Evolutionary conservation across 2,329 filamentous ascomycete species (phyloP).

Genomic region (Pestalotiopsis sp.): DNA sequence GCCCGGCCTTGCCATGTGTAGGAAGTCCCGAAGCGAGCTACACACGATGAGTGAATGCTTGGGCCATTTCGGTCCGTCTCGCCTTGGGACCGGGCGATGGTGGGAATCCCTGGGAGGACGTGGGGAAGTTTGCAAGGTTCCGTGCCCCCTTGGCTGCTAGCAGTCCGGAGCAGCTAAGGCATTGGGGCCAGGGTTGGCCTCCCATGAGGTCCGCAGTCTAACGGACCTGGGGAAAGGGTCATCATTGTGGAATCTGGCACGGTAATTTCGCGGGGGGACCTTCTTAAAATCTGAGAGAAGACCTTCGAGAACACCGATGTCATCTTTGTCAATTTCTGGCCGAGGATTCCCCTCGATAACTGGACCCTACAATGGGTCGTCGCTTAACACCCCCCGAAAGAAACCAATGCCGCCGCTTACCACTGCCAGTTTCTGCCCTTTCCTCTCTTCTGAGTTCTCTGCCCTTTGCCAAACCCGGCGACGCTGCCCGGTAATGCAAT

Average conservation of each 20-base stretch:
- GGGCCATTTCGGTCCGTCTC: slow-evolving; percentile 4
- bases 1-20: not conserved
- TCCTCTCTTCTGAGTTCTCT: not conserved
- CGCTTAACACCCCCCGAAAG: not conserved
- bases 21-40: not conserved
- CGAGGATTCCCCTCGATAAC: not conserved
- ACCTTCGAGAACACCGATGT: slow-evolving; percentile 3
- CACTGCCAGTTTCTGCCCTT: too few species aligned
- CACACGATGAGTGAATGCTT: not conserved
- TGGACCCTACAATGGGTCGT: not conserved
- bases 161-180: not conserved
- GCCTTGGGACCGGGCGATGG: slow-evolving; percentile 1
- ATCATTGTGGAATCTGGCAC: not conserved
- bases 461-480: not conserved
- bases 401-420: not conserved
- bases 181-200: not conserved
- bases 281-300: not conserved
- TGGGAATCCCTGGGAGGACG: not conserved
- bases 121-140: not conserved
- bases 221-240: slow-evolving; percentile 4
- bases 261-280: not conserved
- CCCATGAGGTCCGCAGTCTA: not conserved
- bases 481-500: not conserved
- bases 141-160: not conserved
- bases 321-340: not conserved